phyloP scores from a whole-genome alignment of 768 basidiomycete genomes.

The Tephrocybe sp. region DNA sequence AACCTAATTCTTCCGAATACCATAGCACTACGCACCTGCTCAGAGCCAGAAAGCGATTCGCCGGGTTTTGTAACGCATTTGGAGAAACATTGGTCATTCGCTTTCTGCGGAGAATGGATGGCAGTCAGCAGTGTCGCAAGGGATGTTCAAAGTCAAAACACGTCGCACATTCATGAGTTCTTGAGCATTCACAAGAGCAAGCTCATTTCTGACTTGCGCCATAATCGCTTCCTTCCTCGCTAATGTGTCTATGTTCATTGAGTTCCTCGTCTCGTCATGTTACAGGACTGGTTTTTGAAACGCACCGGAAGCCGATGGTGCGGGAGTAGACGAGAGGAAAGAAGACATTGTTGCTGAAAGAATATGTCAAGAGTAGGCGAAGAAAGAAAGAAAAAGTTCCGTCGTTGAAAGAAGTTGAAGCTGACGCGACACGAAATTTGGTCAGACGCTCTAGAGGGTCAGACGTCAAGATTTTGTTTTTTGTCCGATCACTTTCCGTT shows the following conservation, averaged over 20 bases:
- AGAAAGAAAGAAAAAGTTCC: slow-evolving; percentile 26
- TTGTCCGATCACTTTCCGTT: slow-evolving; percentile 15
- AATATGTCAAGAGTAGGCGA: slow-evolving; percentile 19
- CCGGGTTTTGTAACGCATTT: slow-evolving; percentile 82
- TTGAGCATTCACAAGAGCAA: slow-evolving; percentile 75
- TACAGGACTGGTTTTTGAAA: not conserved
- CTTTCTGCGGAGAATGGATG: slow-evolving; percentile 51
- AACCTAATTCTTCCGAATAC: not conserved
- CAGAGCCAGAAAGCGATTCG: slow-evolving; percentile 63
- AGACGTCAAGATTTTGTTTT: slow-evolving; percentile 4
- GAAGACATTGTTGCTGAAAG: slow-evolving; percentile 1
- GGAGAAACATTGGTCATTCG: slow-evolving; percentile 73
- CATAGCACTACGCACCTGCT: slow-evolving; percentile 51
- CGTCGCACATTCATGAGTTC: slow-evolving; percentile 72
- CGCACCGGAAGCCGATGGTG: slow-evolving; percentile 1
- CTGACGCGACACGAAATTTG: slow-evolving; percentile 15
- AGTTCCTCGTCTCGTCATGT: not conserved
- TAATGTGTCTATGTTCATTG: slow-evolving; percentile 36
- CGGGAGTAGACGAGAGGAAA: slow-evolving; percentile 4
- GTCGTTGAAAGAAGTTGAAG: not conserved
- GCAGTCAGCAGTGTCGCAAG: not conserved
- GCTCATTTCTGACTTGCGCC: slow-evolving; percentile 65
- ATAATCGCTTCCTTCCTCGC: slow-evolving; percentile 57
- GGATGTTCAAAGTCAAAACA: not conserved
- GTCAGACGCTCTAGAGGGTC: too few species aligned